Conservation (phyloP, 345 rosid genomes). For the Moricandia moricandioides region DNA sequence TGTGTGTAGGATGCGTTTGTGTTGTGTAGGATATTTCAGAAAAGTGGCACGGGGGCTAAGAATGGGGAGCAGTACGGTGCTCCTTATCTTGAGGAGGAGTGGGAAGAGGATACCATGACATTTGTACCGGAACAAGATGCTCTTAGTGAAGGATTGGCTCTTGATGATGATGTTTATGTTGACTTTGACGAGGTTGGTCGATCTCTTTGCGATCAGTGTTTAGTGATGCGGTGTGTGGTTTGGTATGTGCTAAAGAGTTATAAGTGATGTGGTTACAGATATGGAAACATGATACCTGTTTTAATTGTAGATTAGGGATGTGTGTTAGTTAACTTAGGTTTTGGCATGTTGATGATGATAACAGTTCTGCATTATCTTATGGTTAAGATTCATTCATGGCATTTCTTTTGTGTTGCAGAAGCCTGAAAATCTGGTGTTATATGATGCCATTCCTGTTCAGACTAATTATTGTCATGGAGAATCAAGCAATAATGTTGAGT, state of each 20-base stretch:
- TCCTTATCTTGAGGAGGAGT: constrained; percentile 90
- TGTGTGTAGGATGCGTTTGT: constrained; percentile 69
- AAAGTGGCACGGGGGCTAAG: constrained; percentile 96
- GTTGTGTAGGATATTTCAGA: constrained; percentile 87
- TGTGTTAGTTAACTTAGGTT: constrained; percentile 3
- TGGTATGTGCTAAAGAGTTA: not conserved
- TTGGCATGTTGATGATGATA: not conserved
- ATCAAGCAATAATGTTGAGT: constrained; percentile 51
- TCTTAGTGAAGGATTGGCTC: constrained; percentile 32
- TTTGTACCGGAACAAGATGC: constrained; percentile 52
- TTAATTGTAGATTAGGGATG: not conserved
- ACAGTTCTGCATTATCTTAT: not conserved
- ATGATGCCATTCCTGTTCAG: constrained; percentile 44
- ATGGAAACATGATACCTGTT: not conserved
- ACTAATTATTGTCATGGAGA: constrained; percentile 54
- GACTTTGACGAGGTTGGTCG: constrained; percentile 55
- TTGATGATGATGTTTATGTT: constrained; percentile 49
- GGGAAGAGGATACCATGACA: constrained; percentile 59
- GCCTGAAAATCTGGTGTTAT: constrained; percentile 35
- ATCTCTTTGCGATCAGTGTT: not conserved
- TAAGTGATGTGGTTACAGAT: not conserved
- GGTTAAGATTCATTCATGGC: not conserved
- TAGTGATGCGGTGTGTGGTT: too few relatives aligned
- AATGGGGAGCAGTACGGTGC: constrained; percentile 99
- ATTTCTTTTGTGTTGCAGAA: constrained; percentile 39